Evolutionary conservation across 2,329 filamentous ascomycete genomes (phyloP).

Genomic region (Amylocarpus encephaloides): DNA sequence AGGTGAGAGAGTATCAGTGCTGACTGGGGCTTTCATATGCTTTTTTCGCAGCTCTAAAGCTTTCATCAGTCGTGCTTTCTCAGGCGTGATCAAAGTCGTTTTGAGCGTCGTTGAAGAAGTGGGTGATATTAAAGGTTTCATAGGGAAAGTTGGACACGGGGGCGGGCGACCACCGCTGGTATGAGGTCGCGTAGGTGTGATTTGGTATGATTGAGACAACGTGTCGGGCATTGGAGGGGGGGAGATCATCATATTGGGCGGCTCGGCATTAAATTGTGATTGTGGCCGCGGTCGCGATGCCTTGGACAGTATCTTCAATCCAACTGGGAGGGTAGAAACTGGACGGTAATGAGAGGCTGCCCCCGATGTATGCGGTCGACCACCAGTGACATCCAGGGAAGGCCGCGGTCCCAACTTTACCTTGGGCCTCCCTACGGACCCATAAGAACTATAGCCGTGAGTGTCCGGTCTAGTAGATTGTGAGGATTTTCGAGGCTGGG

Average conservation of each 20-base stretch:
- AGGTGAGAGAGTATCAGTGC: conserved; percentile 4
- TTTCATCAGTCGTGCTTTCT: conserved; percentile 90
- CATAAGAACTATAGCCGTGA: conserved; percentile 44
- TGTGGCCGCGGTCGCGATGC: conserved; percentile 47
- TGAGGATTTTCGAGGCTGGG: conserved; percentile 34
- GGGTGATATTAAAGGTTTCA: conserved; percentile 17
- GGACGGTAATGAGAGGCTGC: conserved; percentile 58
- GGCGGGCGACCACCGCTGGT: conserved; percentile 31
- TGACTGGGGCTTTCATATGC: conserved; percentile 46
- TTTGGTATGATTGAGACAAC: conserved; percentile 27
- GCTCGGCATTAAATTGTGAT: conserved; percentile 31
- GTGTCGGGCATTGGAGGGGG: conserved; percentile 23
- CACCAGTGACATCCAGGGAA: conserved; percentile 57
- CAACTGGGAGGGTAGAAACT: conserved; percentile 71
- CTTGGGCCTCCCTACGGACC: conserved; percentile 59
- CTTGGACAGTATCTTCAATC: conserved; percentile 65
- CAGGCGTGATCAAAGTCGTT: conserved; percentile 61
- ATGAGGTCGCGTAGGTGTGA: conserved; percentile 24
- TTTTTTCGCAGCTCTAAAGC: conserved; percentile 85
- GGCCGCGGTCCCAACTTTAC: conserved; percentile 85
- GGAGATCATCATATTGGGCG: conserved; percentile 26
- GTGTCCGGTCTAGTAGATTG: conserved; percentile 48
- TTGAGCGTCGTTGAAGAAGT: conserved; percentile 26
- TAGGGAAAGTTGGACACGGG: conserved; percentile 25
- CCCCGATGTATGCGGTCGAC: conserved; percentile 52